Percentiles rank a stretch among this genome's conserved stretches.
Conservation (phyloP, 257 asterid genomes). For the Henckelia pumila region DNA sequence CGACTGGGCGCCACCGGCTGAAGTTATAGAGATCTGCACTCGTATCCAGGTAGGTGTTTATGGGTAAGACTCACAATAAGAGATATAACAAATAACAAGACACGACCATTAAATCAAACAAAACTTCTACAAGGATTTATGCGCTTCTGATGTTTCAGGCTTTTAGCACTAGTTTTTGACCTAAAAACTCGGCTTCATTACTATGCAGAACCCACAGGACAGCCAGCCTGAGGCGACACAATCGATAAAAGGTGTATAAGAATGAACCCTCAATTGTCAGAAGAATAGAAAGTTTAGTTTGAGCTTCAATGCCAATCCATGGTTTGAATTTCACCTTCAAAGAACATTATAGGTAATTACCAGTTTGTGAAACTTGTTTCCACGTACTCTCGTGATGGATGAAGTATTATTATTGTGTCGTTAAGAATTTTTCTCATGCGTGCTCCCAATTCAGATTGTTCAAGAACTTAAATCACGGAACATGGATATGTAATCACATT, state of each 20-base stretch:
- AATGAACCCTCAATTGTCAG: constrained; percentile 19
- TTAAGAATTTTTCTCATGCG: neutral
- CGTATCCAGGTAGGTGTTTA: neutral
- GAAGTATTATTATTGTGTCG: neutral
- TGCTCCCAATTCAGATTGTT: neutral
- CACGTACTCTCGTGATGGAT: neutral
- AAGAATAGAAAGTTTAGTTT: constrained; percentile 3
- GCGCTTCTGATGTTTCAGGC: constrained; percentile 16
- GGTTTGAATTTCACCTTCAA: constrained; percentile 5
- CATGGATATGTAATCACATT: neutral
- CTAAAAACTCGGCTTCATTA: constrained; percentile 21
- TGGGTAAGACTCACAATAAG: too few species aligned
- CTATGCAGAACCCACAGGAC: constrained; percentile 30
- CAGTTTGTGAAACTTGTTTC: constrained; percentile 15
- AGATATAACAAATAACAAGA: too few species aligned
- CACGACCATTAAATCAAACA: too few species aligned
- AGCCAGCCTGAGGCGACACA: constrained; percentile 23
- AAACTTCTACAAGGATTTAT: neutral
- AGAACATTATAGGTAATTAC: constrained; percentile 18
- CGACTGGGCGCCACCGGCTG: too few species aligned
- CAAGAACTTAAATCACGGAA: neutral
- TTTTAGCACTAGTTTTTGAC: constrained; percentile 10
- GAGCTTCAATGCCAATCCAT: constrained; percentile 13
- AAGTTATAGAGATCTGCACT: too few species aligned
- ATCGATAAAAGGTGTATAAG: constrained; percentile 31